phyloP scores from a whole-genome alignment of 2,329 filamentous ascomycete species.

The Stachybotrys chartarum region DNA sequence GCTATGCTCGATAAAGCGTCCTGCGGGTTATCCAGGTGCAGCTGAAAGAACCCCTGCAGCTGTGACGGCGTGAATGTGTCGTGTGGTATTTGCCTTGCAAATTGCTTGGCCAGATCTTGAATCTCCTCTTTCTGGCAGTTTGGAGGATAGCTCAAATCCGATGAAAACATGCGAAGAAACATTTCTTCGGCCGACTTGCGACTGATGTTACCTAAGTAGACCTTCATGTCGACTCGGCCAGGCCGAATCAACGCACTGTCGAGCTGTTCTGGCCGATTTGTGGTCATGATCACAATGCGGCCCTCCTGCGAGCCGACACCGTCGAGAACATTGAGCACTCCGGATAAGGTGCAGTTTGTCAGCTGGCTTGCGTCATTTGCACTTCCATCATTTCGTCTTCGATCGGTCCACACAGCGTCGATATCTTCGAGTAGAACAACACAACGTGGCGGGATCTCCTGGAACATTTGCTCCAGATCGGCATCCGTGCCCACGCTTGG shows the following conservation, averaged over 20 bases:
- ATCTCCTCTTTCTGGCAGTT: constrained; percentile 20
- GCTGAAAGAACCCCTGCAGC: constrained; percentile 41
- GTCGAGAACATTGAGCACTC: constrained; percentile 63
- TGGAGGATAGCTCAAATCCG: constrained; percentile 19
- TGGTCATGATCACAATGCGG: constrained; percentile 67
- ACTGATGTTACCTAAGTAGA: constrained; percentile 46
- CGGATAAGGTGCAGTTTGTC: constrained; percentile 47
- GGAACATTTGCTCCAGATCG: constrained; percentile 41
- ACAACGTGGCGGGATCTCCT: constrained; percentile 43
- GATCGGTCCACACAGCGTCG: constrained; percentile 32
- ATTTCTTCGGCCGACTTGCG: constrained; percentile 34
- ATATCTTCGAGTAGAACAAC: constrained; percentile 50
- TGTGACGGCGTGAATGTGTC: constrained; percentile 40
- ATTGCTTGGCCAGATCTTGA: constrained; percentile 41
- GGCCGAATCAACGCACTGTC: constrained; percentile 59
- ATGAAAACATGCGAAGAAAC: constrained; percentile 39
- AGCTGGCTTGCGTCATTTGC: constrained; percentile 9
- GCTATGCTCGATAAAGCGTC: constrained; percentile 25
- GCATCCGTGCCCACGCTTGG: constrained; percentile 43
- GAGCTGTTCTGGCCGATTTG: constrained; percentile 58
- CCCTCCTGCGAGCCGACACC: constrained; percentile 64
- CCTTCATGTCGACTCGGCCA: constrained; percentile 58
- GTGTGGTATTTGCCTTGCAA: constrained; percentile 44
- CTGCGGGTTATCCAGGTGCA: constrained; percentile 30
- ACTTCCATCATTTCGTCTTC: constrained; percentile 8